Conservation (phyloP, 2,329 filamentous ascomycete species). For the Cercospora canescens region DNA sequence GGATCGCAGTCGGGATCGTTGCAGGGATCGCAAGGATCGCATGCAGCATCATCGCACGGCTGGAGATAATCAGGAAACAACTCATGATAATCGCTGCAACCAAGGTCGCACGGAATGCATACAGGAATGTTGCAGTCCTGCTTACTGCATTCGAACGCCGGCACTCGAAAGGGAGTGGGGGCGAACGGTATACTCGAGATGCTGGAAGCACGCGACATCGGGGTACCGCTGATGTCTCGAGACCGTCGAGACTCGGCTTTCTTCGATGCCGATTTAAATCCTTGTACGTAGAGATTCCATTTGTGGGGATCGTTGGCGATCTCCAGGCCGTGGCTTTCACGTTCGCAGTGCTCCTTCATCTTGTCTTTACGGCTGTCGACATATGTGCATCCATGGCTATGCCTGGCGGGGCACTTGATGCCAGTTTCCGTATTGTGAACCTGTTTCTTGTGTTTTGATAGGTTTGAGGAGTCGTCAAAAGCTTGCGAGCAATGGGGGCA, state of each 20-base stretch:
- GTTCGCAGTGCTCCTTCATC: slow-evolving; percentile 29
- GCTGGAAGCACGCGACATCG: slow-evolving; percentile 21
- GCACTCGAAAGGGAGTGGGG: slow-evolving; percentile 11
- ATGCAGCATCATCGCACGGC: slow-evolving; percentile 22
- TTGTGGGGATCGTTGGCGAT: slow-evolving; percentile 24
- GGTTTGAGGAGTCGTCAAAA: slow-evolving; percentile 38
- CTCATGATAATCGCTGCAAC: slow-evolving; percentile 23
- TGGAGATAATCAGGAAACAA: slow-evolving; percentile 19
- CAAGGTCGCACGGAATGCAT: slow-evolving; percentile 28
- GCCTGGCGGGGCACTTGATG: slow-evolving; percentile 27
- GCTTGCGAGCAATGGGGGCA: slow-evolving; percentile 36
- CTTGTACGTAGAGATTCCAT: slow-evolving; percentile 28
- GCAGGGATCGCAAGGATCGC: slow-evolving; percentile 26
- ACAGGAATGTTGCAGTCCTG: slow-evolving; percentile 28
- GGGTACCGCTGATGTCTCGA: slow-evolving; percentile 16
- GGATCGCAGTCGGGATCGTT: slow-evolving; percentile 25
- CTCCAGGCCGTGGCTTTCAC: slow-evolving; percentile 27
- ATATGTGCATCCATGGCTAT: slow-evolving; percentile 26
- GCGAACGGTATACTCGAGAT: slow-evolving; percentile 18
- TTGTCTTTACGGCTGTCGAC: slow-evolving; percentile 29
- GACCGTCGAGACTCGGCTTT: slow-evolving; percentile 23
- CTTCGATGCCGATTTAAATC: slow-evolving; percentile 25
- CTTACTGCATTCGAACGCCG: slow-evolving; percentile 27
- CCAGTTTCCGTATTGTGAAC: slow-evolving; percentile 28
- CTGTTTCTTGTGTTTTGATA: slow-evolving; percentile 36